Base-by-base conservation (phyloP, 2,329 filamentous ascomycete genomes). In the Fusarium heterosporum region DNA sequence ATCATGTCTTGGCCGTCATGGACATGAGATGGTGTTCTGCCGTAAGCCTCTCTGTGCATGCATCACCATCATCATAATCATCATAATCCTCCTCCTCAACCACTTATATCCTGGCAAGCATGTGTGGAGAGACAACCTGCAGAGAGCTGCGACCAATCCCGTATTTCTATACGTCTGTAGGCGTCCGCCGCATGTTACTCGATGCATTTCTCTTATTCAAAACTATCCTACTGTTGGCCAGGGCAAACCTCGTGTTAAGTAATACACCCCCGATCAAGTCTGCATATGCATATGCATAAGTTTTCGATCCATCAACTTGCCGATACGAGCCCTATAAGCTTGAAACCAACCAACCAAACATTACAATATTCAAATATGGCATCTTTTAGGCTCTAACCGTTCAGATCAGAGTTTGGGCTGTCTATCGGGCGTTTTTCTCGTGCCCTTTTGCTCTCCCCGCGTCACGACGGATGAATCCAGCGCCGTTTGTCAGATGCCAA, bases 241-340 rank as follows among this genome's bases (percentile, higher is more conserved):
- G 43, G 46, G 64, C 46, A 64, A 47, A 61, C 61, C 59, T 59
- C 59, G 59, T 64, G 64, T 68, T 68, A 50, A 39, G 28, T 32
- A 32, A 49, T 59, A 68, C 64, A 65, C 64, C 64, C 60, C 64
- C 40, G 47, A 65, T 56, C 61, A 52, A 55, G 56, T 46, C 55
- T 59, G 45, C 32, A 36, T 45, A 25, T 32, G 40, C 47, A 45
- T 55, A 45, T 63, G 52, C 60, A 64, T 63, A 42, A 50, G 42
- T 29, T 57, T 58, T 55, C 42, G 50, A 58, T 62, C 61, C 50
- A 55, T 65, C 32, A 54, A 36, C 53, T 54, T 53, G 60, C 64
- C 50, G 60, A 68, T 68, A 68, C 64, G 64, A 68, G 64, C 60
- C 64, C 55, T 68, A 68, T 36, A 40, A 39, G 36, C 32, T 26